These are phyloP conservation scores for Nemania sp. DNA, from an alignment of 2,329 filamentous ascomycete genomes.

Conservation along the genomic window DNA sequence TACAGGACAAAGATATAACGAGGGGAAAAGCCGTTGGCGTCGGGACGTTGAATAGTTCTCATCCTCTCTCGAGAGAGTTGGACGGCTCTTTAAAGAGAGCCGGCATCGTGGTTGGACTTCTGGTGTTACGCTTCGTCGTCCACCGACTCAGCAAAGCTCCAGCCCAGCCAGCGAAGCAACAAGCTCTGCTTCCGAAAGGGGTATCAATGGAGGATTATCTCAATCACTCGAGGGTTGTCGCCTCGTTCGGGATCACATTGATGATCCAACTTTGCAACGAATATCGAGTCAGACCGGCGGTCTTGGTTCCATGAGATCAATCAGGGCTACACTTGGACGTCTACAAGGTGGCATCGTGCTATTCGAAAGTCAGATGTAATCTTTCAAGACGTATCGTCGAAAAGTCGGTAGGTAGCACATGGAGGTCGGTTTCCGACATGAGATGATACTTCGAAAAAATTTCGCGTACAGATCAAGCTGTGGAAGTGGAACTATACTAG, in stretches of 20 bases:
- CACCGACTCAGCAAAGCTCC: neutral
- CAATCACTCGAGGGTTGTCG: constrained; percentile 1
- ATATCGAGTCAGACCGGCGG: neutral
- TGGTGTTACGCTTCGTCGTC: constrained; percentile 8
- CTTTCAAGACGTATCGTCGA: neutral
- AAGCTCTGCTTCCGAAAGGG: neutral
- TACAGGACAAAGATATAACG: neutral
- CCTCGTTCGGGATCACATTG: neutral
- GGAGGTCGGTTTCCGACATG: neutral
- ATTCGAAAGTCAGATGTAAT: neutral
- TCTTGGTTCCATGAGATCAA: neutral
- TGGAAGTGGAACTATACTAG: neutral
- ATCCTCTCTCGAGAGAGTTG: neutral
- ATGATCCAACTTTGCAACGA: constrained; percentile 1
- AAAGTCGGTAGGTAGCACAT: neutral
- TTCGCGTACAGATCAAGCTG: neutral
- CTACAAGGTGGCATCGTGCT: neutral
- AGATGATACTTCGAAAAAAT: neutral
- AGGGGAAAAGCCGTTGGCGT: neutral
- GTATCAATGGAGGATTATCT: neutral
- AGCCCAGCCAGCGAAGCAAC: neutral
- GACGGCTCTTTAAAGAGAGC: constrained; percentile 17
- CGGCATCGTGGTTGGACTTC: neutral
- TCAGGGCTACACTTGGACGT: neutral
- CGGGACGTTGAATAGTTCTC: neutral